These are phyloP conservation scores for Byssoonygena ceratinophila DNA, from an alignment of 2,329 filamentous ascomycete species.

Conservation along the genomic window DNA sequence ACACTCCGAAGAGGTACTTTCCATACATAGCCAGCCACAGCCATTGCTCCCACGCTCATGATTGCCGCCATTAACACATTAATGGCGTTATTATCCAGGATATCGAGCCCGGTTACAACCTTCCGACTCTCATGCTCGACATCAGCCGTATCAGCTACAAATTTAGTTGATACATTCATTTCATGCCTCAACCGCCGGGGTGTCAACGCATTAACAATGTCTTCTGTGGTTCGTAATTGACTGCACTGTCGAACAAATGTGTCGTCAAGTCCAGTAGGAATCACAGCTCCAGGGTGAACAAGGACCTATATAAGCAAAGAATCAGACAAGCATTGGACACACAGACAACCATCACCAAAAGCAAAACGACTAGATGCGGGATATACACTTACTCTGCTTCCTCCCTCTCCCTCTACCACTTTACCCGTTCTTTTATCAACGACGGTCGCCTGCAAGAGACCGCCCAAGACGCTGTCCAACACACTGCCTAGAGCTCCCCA, in stretches of 20 bases:
- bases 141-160: conserved; percentile 11
- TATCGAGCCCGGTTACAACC: conserved; percentile 56
- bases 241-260: conserved; percentile 18
- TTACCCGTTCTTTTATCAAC: conserved; percentile 73
- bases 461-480: conserved; percentile 79
- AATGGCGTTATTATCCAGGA: conserved; percentile 90
- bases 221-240: conserved; percentile 23
- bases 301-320: conserved; percentile 25
- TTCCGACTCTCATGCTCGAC: conserved; percentile 48
- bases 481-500: conserved; percentile 73
- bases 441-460: conserved; percentile 73
- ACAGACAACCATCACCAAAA: background rate
- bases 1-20: conserved; percentile 16
- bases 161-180: background rate
- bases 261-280: conserved; percentile 17
- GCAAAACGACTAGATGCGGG: conserved; percentile 9
- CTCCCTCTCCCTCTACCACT: conserved; percentile 77
- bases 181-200: conserved; percentile 20
- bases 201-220: conserved; percentile 21
- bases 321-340: background rate
- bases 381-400: conserved; percentile 42
- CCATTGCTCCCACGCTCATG: conserved; percentile 73
- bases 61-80: conserved; percentile 81
- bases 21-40: conserved; percentile 34
- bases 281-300: conserved; percentile 27